These are phyloP conservation scores for Adansonia rubrostipa DNA, from an alignment of 441 rosid genomes.

Conservation along the genomic window DNA sequence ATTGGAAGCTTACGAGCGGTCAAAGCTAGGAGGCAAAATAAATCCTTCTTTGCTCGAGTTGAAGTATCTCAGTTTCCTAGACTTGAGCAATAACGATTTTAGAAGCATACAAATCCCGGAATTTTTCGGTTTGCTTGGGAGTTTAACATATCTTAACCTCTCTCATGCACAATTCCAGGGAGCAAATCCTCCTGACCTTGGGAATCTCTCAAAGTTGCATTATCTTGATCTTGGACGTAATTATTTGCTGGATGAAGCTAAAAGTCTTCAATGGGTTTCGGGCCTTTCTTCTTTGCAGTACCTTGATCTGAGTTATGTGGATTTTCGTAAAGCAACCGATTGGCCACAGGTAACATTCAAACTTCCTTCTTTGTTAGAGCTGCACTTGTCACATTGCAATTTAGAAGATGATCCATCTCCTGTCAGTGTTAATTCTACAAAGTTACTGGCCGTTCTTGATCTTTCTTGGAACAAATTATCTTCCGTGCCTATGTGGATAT, in stretches of 20 bases:
- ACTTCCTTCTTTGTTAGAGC: constrained; percentile 2
- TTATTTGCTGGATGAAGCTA: not conserved
- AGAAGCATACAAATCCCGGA: not conserved
- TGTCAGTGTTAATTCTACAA: not conserved
- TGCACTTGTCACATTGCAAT: constrained; percentile 4
- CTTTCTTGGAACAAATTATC: not conserved
- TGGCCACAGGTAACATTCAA: constrained; percentile 22
- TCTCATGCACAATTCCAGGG: not conserved
- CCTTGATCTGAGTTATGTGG: constrained; percentile 9
- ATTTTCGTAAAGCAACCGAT: constrained; percentile 9
- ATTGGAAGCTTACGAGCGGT: not conserved
- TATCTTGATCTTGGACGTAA: constrained; percentile 25
- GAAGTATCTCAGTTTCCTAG: constrained; percentile 21
- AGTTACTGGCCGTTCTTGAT: constrained; percentile 20
- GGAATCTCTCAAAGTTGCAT: constrained; percentile 31
- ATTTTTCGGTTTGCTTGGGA: constrained; percentile 7
- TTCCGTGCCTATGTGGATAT: constrained; percentile 3
- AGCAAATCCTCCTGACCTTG: constrained; percentile 15
- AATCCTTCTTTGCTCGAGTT: constrained; percentile 26
- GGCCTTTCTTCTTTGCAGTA: constrained; percentile 18
- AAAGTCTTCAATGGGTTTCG: constrained; percentile 23
- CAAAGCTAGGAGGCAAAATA: constrained; percentile 1
- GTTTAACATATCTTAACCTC: constrained; percentile 27
- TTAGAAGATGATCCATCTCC: not conserved
- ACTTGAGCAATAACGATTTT: constrained; percentile 27